Evolutionary conservation across 257 asterid genomes (phyloP), one percentile per base, ranked within the genome.

Genomic region (Pogostemon cablin): DNA sequence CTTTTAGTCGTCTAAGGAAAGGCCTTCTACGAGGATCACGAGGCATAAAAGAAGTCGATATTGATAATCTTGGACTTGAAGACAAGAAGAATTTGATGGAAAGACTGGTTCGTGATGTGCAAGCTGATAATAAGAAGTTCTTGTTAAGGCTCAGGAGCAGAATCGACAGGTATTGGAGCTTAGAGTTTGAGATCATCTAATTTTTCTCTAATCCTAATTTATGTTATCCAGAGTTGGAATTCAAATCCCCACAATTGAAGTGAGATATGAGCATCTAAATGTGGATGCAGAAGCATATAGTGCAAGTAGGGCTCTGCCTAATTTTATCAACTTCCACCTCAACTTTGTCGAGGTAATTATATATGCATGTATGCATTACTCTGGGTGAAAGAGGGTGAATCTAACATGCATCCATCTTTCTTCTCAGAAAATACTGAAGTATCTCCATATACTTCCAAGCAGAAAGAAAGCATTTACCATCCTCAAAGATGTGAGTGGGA

Each of bases 231-330:
- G 96, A 62, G 96, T 87, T 35, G 91, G 90, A 43, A 87, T 87
- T 72, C 90, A 87, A 42, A 49, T 82, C 72, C 96, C 96, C 20
- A 78, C 90, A 4, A 82, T 89, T 47, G 96, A 89, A 89, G 91
- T 89, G 11, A 79, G 91, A 62, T 89, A 73, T 43, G 93, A 89
- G 72, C 82, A 85, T 78, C 81, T 89, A 9, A 85, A 70, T 3
- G 52, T 89, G 20, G 93, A 85, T 12, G 93, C 90, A 44, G 79
- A 86, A 68, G 92, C 87, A 52, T 77, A 76, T 52, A 70, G 75
- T 34, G 90, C 84, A 57, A 73, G 81, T 62, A 86, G 88, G 74
- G 84, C 86, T 44, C 74, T 85, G 75, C 93, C 93, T 0, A 77
- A 81, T 65, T 76, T 89, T 58, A 32, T 80, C 38, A 88, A 84